Base-by-base conservation (phyloP, 805 yeast species). In the Wickerhamiella azyma region DNA sequence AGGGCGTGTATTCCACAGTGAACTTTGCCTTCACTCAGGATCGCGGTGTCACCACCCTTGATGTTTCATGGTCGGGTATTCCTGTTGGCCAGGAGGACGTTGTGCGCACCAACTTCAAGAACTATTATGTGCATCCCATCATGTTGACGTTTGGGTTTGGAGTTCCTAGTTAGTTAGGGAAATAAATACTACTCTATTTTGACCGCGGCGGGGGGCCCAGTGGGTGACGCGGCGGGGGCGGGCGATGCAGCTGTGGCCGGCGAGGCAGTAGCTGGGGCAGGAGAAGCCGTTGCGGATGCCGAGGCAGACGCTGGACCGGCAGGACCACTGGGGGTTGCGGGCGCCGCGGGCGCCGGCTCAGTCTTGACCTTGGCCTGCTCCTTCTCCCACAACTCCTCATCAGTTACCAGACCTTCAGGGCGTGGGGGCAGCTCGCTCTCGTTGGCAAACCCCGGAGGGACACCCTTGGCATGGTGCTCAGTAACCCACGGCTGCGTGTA, bases 71-170 rank as follows among this genome's bases (percentile, higher is more conserved):
- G 76, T 69, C 76, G 14, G 96, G 96, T 13, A 81, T 92, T 42
- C 99, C 99, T 14, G 71, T 89, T 35, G 99, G 97, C 11, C 94
- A 92, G 61, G 97, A 92, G 92, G 94, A 56, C 65, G 81, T 56
- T 18, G 95, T 84, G 35, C 76, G 78, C 58, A 74, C 70, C 36
- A 92, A 89, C 63, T 89, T 92, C 59, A 85, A 85, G 56, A 85
- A 84, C 50, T 84, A 86, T 65, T 92, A 92, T 61, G 78, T 92
- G 43, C 79, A 81, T 64, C 76, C 94, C 6, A 89, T 92, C 59
- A 92, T 86, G 67, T 60, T 85, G 37, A 81, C 96, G 0, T 92
- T 92, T 64, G 98, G 98, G 1, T 88, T 84, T 62, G 97, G 97
- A 14, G 84, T 54, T 29, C 52, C 56, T 36, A 30, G 33, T 16